A percentile compares a stretch with the other conserved stretches of the same genome.
Evolutionary conservation across 192 early-diverging fungal genomes (phyloP).

Genomic region (Coemansia nantahalensis): DNA sequence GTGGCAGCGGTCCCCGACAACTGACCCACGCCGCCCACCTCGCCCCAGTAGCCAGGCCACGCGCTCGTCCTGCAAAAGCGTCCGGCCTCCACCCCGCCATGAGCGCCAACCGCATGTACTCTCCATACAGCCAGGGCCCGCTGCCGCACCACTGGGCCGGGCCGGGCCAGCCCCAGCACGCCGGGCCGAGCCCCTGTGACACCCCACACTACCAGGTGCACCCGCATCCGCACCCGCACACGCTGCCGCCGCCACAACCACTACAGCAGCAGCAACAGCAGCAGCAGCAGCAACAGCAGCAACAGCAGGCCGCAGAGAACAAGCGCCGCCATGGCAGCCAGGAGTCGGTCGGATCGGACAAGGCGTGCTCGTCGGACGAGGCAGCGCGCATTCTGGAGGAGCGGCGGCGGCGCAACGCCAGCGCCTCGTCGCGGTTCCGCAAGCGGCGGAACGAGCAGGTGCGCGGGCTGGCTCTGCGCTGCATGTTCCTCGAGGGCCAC

Average conservation of each 20-base stretch:
- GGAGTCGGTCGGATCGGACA: conserved; percentile 5
- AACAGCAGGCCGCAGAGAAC: background rate
- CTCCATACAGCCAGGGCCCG: conserved; percentile 4
- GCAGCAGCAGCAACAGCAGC: background rate
- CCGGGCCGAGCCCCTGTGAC: background rate
- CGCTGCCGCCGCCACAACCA: background rate
- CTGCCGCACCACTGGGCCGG: conserved; percentile 2
- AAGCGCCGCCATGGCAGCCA: conserved; percentile 1
- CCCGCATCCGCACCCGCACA: background rate
- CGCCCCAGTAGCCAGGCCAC: too few relatives aligned
- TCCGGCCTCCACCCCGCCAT: too few relatives aligned
- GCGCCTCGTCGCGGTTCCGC: conserved; percentile 62
- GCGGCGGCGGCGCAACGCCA: conserved; percentile 61
- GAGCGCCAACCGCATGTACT: background rate
- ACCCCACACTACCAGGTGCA: background rate
- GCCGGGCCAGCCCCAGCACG: conserved; percentile 3
- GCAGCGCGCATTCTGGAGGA: conserved; percentile 58
- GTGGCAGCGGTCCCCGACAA: too few relatives aligned
- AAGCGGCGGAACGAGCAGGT: conserved; percentile 65
- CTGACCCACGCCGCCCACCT: too few relatives aligned
- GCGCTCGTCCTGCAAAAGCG: too few relatives aligned
- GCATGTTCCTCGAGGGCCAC: conserved; percentile 52
- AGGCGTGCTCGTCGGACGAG: conserved; percentile 16
- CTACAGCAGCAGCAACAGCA: background rate
- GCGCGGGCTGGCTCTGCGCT: conserved; percentile 56